phyloP scores from a whole-genome alignment of 352 stramenopile species.

The Phytophthora sansomeana region DNA sequence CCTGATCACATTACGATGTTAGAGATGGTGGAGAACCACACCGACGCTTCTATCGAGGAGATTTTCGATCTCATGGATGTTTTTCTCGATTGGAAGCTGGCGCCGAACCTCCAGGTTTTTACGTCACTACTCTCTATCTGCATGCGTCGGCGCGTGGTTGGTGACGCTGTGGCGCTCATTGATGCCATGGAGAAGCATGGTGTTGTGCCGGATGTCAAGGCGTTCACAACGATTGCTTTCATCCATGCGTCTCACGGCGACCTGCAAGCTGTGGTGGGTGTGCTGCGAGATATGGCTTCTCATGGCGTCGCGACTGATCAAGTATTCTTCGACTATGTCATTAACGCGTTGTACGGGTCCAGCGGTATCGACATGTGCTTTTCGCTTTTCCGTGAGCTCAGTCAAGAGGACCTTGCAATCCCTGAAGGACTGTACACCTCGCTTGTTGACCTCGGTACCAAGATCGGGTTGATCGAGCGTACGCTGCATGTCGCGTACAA shows the following conservation, averaged over 20 bases:
- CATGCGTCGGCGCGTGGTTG: conserved; percentile 59
- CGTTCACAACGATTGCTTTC: conserved; percentile 74
- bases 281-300: conserved; percentile 60
- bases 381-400: conserved; percentile 64
- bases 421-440: conserved; percentile 67
- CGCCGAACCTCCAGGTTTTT: conserved; percentile 75
- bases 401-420: conserved; percentile 46
- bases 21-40: conserved; percentile 78
- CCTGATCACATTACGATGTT: conserved; percentile 83
- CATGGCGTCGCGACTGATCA: conserved; percentile 49
- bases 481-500: conserved; percentile 83
- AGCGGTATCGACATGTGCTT: conserved; percentile 83
- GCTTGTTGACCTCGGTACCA: conserved; percentile 67
- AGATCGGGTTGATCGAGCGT: conserved; percentile 65
- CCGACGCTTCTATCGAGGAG: conserved; percentile 62
- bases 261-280: conserved; percentile 47
- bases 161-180: conserved; percentile 64
- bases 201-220: conserved; percentile 65
- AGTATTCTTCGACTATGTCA: conserved; percentile 70
- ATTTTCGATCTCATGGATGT: conserved; percentile 76
- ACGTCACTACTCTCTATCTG: conserved; percentile 79
- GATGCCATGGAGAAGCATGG: conserved; percentile 58
- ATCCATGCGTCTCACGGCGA: conserved; percentile 69
- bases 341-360: conserved; percentile 62
- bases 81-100: conserved; percentile 66